Evolutionary conservation across 768 basidiomycete genomes (phyloP).

Genomic region (Gautieria morchelliformis): DNA sequence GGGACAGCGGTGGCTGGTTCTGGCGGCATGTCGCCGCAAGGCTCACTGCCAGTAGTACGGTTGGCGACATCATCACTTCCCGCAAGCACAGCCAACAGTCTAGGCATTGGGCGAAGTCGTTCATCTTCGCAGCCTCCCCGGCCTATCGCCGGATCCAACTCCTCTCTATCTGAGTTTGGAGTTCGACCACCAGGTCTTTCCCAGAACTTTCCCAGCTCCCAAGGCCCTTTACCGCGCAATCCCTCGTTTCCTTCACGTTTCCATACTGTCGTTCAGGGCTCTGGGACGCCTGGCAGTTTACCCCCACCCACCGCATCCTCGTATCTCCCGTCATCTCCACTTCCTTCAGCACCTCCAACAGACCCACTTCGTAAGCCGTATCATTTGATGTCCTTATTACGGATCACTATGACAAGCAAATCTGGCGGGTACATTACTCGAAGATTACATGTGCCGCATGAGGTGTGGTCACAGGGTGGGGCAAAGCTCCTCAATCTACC

Average conservation of each 20-base stretch:
- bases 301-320: constrained; percentile 30
- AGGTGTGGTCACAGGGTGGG: constrained; percentile 87
- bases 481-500: constrained; percentile 73
- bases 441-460: constrained; percentile 76
- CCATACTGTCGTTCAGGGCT: constrained; percentile 36
- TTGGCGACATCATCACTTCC: constrained; percentile 31
- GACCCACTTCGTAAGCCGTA: constrained; percentile 79
- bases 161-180: constrained; percentile 30
- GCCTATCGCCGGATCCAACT: constrained; percentile 42
- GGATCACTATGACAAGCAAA: constrained; percentile 66
- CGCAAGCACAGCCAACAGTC: constrained; percentile 26
- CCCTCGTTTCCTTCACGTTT: constrained; percentile 46
- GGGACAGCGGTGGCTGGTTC: constrained; percentile 23
- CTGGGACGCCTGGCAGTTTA: constrained; percentile 33
- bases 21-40: constrained; percentile 9
- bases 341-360: constrained; percentile 61
- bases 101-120: constrained; percentile 41
- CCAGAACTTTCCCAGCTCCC: constrained; percentile 10
- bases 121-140: constrained; percentile 74
- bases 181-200: constrained; percentile 3
- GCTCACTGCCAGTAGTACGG: constrained; percentile 1
- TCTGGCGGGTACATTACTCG: constrained; percentile 87
- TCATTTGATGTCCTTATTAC: constrained; percentile 78
- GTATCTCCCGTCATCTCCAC: constrained; percentile 52
- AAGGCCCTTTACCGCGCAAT: constrained; percentile 36